Percentiles rank a stretch among this genome's conserved stretches.
phyloP scores from a whole-genome alignment of 768 basidiomycete genomes.

The Leccinum pellstonianum region DNA sequence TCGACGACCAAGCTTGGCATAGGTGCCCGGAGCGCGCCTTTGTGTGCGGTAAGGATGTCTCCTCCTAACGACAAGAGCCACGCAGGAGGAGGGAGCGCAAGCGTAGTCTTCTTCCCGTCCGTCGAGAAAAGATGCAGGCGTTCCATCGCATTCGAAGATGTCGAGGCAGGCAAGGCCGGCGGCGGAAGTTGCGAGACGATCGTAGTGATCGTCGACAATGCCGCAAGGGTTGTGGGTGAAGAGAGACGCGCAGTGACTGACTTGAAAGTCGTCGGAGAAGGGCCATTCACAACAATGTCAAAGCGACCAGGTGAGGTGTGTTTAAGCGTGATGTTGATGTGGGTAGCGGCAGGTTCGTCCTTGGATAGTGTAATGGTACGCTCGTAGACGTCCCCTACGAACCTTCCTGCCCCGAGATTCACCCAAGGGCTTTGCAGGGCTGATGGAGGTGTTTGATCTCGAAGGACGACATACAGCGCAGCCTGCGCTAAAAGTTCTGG shows the following conservation, averaged over 20 bases:
- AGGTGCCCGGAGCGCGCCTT: constrained; percentile 73
- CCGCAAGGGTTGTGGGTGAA: constrained; percentile 52
- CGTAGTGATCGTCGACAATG: constrained; percentile 54
- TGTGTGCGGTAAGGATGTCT: constrained; percentile 51
- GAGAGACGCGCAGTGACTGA: constrained; percentile 57
- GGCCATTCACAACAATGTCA: constrained; percentile 48
- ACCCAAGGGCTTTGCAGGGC: constrained; percentile 59
- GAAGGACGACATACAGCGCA: constrained; percentile 70
- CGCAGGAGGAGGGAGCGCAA: constrained; percentile 65
- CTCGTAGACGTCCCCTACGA: constrained; percentile 70
- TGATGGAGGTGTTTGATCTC: constrained; percentile 46
- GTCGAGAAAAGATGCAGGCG: constrained; percentile 72
- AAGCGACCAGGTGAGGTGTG: constrained; percentile 46
- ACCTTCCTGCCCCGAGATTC: constrained; percentile 68
- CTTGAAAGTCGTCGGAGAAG: constrained; percentile 37
- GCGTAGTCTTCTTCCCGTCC: constrained; percentile 57
- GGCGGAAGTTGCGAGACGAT: constrained; percentile 70
- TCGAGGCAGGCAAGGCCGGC: constrained; percentile 51
- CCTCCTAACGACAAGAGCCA: constrained; percentile 71
- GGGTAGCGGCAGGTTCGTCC: constrained; percentile 44
- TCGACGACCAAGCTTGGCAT: constrained; percentile 96
- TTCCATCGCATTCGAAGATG: constrained; percentile 58
- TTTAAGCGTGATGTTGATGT: constrained; percentile 40
- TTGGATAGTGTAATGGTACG: constrained; percentile 61
- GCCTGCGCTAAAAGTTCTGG: constrained; percentile 73